phyloP scores from a whole-genome alignment of 805 yeast species.

The Teunomyces pallodes region DNA sequence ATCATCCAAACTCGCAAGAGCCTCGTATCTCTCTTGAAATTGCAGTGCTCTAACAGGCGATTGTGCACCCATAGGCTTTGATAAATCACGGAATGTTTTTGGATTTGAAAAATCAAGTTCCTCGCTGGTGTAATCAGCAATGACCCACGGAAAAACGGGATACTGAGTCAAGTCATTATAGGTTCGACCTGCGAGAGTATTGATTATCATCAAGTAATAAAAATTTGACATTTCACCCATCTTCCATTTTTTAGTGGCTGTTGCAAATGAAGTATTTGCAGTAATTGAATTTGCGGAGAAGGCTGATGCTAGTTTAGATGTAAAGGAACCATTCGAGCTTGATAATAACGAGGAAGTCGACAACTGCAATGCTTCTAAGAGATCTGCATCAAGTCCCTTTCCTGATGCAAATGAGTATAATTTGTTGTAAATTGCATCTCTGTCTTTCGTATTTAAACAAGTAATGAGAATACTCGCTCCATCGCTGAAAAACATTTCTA shows the following conservation, averaged over 20 bases:
- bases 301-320: constrained; percentile 18
- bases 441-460: constrained; percentile 47
- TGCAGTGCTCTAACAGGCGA: constrained; percentile 53
- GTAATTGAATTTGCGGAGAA: constrained; percentile 17
- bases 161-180: constrained; percentile 87
- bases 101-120: constrained; percentile 65
- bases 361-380: constrained; percentile 49
- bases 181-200: constrained; percentile 84
- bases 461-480: constrained; percentile 72
- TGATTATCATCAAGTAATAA: constrained; percentile 73
- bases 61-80: constrained; percentile 94
- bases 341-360: constrained; percentile 2
- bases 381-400: constrained; percentile 51
- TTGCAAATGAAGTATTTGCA: constrained; percentile 26
- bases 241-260: constrained; percentile 70
- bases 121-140: constrained; percentile 76
- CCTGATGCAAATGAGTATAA: constrained; percentile 50
- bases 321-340: constrained; percentile 17
- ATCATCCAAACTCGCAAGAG: constrained; percentile 61
- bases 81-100: constrained; percentile 64
- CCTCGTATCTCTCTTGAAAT: constrained; percentile 71
- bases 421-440: constrained; percentile 56
- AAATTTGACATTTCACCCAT: constrained; percentile 80
- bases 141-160: constrained; percentile 90
- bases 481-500: constrained; percentile 72